Percentiles rank a stretch among this genome's conserved stretches.
Conservation (phyloP, 768 basidiomycete species). For the Sistotremastrum suecicum region DNA sequence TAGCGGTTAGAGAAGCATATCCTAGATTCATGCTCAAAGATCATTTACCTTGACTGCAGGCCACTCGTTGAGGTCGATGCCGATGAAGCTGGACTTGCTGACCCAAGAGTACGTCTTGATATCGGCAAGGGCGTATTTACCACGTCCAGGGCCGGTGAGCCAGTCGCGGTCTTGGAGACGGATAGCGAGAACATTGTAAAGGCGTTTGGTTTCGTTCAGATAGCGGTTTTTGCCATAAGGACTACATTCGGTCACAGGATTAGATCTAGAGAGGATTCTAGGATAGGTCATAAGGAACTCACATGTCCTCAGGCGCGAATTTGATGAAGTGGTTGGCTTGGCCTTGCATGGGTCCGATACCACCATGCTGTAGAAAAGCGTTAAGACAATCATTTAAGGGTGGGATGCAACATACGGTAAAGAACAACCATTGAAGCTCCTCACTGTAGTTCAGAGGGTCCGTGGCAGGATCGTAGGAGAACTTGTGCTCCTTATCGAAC, state of each 20-base stretch:
- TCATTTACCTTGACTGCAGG: slow-evolving; percentile 41
- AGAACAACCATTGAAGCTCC: slow-evolving; percentile 80
- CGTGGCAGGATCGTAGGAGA: slow-evolving; percentile 42
- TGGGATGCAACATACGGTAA: slow-evolving; percentile 29
- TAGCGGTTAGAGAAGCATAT: background rate
- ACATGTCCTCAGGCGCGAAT: slow-evolving; percentile 41
- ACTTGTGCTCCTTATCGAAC: slow-evolving; percentile 64
- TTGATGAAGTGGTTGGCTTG: slow-evolving; percentile 64
- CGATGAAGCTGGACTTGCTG: slow-evolving; percentile 28
- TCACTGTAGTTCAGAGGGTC: slow-evolving; percentile 52
- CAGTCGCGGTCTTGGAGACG: slow-evolving; percentile 63
- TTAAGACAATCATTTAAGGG: background rate
- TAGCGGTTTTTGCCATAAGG: slow-evolving; percentile 38
- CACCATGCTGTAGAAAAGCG: slow-evolving; percentile 42
- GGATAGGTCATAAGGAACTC: background rate
- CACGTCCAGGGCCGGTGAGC: slow-evolving; percentile 61
- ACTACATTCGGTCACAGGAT: slow-evolving; percentile 2
- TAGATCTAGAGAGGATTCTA: background rate
- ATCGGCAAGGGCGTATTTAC: slow-evolving; percentile 59
- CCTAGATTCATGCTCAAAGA: background rate
- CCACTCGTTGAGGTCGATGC: slow-evolving; percentile 44
- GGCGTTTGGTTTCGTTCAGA: slow-evolving; percentile 63
- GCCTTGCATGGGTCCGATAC: slow-evolving; percentile 81
- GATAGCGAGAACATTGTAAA: slow-evolving; percentile 74
- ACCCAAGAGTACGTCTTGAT: slow-evolving; percentile 37